These are phyloP conservation scores for Epichloe uncinata DNA, from an alignment of 2,329 filamentous ascomycete genomes.

Conservation along the genomic window DNA sequence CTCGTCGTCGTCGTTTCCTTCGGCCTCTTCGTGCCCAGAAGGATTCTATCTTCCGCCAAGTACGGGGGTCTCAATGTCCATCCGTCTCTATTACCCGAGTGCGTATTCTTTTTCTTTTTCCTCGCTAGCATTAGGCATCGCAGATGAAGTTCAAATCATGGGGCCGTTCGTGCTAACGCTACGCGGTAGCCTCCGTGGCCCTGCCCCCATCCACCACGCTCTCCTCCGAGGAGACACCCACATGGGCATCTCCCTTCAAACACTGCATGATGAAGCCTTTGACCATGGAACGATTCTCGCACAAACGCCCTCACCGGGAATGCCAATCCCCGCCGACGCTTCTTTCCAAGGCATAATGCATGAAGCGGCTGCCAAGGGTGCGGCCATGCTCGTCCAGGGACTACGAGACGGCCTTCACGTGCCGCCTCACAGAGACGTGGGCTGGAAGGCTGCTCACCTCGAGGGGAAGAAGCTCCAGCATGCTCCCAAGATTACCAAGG, in stretches of 20 bases:
- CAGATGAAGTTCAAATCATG: no score
- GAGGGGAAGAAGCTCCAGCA: conserved; percentile 22
- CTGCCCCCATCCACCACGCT: conserved; percentile 79
- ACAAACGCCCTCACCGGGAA: conserved; percentile 49
- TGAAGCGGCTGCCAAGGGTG: conserved; percentile 50
- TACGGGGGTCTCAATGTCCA: conserved; percentile 96
- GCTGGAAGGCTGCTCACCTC: conserved; percentile 8
- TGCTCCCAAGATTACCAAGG: conserved; percentile 61
- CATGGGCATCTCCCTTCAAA: conserved; percentile 78
- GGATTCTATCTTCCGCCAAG: conserved; percentile 53
- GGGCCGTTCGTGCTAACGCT: background rate
- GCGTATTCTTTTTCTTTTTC: conserved; percentile 16
- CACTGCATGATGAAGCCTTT: conserved; percentile 61
- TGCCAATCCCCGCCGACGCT: conserved; percentile 32
- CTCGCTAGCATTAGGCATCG: no score
- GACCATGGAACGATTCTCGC: conserved; percentile 66
- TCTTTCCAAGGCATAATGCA: conserved; percentile 29
- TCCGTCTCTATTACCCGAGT: conserved; percentile 81
- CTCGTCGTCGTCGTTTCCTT: conserved; percentile 89
- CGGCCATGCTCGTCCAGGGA: conserved; percentile 53
- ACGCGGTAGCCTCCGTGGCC: conserved; percentile 55
- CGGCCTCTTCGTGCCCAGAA: conserved; percentile 71
- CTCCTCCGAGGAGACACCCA: conserved; percentile 46
- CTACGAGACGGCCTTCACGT: conserved; percentile 53
- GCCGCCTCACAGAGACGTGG: conserved; percentile 35